Base-by-base conservation (phyloP, 768 basidiomycete species). In the Boletus pseudopeckii region DNA sequence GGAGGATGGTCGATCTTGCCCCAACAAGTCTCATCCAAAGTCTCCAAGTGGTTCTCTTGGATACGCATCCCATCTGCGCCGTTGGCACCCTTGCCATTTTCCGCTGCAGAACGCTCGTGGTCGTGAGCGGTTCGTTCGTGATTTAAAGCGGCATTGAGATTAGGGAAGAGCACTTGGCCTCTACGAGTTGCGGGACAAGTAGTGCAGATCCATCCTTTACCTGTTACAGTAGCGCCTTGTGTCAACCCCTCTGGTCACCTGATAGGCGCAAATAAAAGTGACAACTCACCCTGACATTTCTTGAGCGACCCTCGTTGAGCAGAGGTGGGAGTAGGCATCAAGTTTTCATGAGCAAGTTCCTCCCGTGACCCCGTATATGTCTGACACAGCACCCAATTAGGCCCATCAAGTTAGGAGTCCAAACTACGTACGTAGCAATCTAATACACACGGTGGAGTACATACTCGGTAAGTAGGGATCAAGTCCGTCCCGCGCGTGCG, bases 171-270 rank as follows among this genome's bases (percentile, higher is more conserved):
- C 4, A 58, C 48, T 33, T 57, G 62, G 11, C 58, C 60, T 33
- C 42, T 56, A 53, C 55, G 59, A 8, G 52, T 51, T 1, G 64
- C 48, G 8, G 66, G 64, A 60, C 74, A 74, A n/a, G 64, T 47
- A 40, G 65, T 68, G 56, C 71, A 75, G 38, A 63, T 58, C 67
- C 71, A 73, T 53, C 64, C 64, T 34, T 58, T 70, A 45, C 69
- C 66, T 59, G 55, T 59, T 59, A 66, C 68, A 44, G 32, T 33
- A 55, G 30, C 11, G 17, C 37, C 38, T 44, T 26, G 15, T 45
- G 28, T 64, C 48, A 47, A 22, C 24, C 26, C 15, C 52, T 24
- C 22, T 15, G 18, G n/a, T 47, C 9, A 24, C 17, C 44, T 32
- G 20, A 44, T 15, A 14, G 4, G 7, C 22, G 15, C 33, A 20